Conservation (phyloP, 164 flowering plant genomes). For the Annona squamosa region DNA sequence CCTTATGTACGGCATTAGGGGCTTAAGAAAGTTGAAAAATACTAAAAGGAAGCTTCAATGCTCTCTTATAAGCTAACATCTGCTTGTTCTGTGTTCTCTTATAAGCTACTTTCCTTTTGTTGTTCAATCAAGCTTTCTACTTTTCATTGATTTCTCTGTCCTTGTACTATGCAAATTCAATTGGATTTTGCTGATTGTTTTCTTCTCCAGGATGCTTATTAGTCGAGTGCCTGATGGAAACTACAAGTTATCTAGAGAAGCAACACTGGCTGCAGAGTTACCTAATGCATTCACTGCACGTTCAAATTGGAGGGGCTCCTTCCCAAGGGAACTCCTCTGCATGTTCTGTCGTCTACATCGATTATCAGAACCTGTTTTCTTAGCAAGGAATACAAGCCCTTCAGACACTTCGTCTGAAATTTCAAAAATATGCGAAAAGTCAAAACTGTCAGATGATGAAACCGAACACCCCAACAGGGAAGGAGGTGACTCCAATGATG, state of each 20-base stretch:
- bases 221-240: slow-evolving; percentile 62
- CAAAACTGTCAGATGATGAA: slow-evolving; percentile 22
- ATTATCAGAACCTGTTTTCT: slow-evolving; percentile 72
- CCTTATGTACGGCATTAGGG: background rate
- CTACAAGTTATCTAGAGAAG: slow-evolving; percentile 82
- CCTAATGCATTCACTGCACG: slow-evolving; percentile 63
- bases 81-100: no score
- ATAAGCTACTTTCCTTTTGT: no score
- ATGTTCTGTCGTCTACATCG: slow-evolving; percentile 76
- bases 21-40: background rate
- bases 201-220: slow-evolving; percentile 58
- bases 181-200: no score
- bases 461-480: slow-evolving; percentile 16
- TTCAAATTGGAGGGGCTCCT: slow-evolving; percentile 82
- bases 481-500: slow-evolving; percentile 14
- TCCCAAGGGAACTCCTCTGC: slow-evolving; percentile 74
- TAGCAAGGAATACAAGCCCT: slow-evolving; percentile 19
- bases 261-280: slow-evolving; percentile 67
- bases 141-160: background rate
- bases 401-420: slow-evolving; percentile 21
- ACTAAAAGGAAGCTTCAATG: background rate
- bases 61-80: background rate
- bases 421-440: slow-evolving; percentile 27
- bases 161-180: background rate
- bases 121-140: background rate